Evolutionary conservation across 176 grass and related monocot species (phyloP).

Genomic region (Aegilops bicornis): DNA sequence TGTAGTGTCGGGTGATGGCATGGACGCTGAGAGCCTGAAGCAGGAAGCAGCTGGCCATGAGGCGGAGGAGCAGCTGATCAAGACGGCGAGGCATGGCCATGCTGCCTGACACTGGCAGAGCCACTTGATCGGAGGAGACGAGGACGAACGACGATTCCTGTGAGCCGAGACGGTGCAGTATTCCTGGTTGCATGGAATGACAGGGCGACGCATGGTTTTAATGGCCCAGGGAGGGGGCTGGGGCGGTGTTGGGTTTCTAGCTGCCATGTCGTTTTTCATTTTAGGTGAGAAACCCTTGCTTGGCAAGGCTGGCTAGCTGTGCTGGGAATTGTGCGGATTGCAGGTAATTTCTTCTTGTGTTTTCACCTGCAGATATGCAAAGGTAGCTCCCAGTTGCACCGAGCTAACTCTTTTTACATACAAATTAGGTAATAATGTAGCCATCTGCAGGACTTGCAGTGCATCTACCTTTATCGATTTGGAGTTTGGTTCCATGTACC

Average conservation of each 20-base stretch:
- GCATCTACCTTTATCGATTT: constrained; percentile 10
- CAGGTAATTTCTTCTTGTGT: not conserved
- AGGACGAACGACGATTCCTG: not conserved
- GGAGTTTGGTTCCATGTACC: constrained; percentile 26
- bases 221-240: not conserved
- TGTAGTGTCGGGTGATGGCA: constrained; percentile 56
- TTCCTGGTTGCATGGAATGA: constrained; percentile 36
- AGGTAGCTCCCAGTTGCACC: not conserved
- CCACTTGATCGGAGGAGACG: not conserved
- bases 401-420: constrained; percentile 7
- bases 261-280: constrained; percentile 72
- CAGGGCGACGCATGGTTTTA: constrained; percentile 39
- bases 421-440: not conserved
- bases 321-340: constrained; percentile 31
- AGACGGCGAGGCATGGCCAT: constrained; percentile 10
- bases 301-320: constrained; percentile 37
- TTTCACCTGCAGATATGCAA: constrained; percentile 10
- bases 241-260: constrained; percentile 50
- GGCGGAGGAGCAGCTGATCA: not conserved
- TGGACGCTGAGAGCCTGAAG: constrained; percentile 36
- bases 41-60: constrained; percentile 41
- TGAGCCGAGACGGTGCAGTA: not conserved
- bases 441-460: not conserved
- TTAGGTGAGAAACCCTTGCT: constrained; percentile 67
- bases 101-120: not conserved